A percentile compares a stretch with the other conserved stretches of the same genome.
Evolutionary conservation across 108 stramenopile species (phyloP).

Genomic region (Bacterosira constricta): DNA sequence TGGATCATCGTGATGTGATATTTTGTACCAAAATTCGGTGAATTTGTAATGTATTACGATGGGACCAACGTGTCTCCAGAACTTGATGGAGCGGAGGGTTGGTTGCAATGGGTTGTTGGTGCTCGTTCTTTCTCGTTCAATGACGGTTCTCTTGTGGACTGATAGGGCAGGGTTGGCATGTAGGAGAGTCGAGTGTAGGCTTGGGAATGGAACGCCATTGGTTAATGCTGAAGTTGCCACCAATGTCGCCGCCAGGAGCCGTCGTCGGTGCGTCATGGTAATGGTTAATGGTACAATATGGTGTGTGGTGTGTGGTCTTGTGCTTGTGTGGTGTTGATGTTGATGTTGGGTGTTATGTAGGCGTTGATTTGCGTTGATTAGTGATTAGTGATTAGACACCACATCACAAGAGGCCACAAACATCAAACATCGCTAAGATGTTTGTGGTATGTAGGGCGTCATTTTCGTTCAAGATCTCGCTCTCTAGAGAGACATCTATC

Average conservation of each 20-base stretch:
- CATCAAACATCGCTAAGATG: no score
- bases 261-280: not conserved
- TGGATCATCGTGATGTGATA: conserved; percentile 25
- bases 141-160: not conserved
- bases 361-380: no score
- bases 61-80: conserved; percentile 71
- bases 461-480: no score
- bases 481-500: no score
- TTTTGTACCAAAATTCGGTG: conserved; percentile 61
- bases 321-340: no score
- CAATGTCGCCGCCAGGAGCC: not conserved
- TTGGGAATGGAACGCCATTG: not conserved
- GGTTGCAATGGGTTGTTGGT: conserved; percentile 16
- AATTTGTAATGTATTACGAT: conserved; percentile 74
- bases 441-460: no score
- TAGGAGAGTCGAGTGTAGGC: conserved; percentile 1
- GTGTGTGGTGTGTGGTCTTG: no score
- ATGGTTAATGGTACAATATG: no score
- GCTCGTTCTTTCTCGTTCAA: not conserved
- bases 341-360: no score
- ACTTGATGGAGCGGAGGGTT: conserved; percentile 50
- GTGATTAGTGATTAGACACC: no score
- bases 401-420: no score
- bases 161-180: conserved; percentile 5
- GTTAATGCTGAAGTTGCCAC: not conserved